These are phyloP conservation scores for Yarrowia galli DNA, from an alignment of 1,139 yeast genomes.

Conservation along the genomic window DNA sequence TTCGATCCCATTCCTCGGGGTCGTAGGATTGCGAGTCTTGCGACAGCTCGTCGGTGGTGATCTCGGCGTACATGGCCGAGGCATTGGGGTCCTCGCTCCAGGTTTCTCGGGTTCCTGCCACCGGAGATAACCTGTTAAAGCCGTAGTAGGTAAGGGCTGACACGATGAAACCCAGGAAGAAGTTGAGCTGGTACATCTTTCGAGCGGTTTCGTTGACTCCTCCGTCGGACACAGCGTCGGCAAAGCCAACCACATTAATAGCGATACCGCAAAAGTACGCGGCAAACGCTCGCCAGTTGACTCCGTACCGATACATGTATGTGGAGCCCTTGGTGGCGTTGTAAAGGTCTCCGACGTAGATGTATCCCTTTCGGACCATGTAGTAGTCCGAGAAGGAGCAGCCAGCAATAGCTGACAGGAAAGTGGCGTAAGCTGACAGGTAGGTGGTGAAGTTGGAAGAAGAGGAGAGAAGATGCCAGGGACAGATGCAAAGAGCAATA, in stretches of 20 bases:
- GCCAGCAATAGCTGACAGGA: constrained; percentile 87
- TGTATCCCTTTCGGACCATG: constrained; percentile 70
- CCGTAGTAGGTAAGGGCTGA: constrained; percentile 2
- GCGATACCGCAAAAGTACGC: constrained; percentile 57
- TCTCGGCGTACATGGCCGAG: constrained; percentile 19
- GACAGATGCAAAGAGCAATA: constrained; percentile 79
- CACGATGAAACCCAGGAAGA: constrained; percentile 17
- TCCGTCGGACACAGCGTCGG: constrained; percentile 64
- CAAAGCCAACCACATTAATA: constrained; percentile 88
- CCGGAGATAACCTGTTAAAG: constrained; percentile 20
- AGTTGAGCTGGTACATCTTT: constrained; percentile 38
- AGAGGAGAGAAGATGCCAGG: constrained; percentile 83
- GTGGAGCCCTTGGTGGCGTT: constrained; percentile 56
- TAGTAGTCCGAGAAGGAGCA: constrained; percentile 80
- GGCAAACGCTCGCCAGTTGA: constrained; percentile 71
- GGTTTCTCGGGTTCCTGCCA: neutral
- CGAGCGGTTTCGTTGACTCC: constrained; percentile 32
- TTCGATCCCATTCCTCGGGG: constrained; percentile 5
- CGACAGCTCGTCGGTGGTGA: constrained; percentile 22
- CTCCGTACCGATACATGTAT: constrained; percentile 69
- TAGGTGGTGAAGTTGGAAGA: constrained; percentile 83
- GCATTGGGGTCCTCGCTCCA: constrained; percentile 34
- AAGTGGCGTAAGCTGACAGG: constrained; percentile 83
- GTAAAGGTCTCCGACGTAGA: constrained; percentile 70
- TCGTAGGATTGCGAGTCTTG: constrained; percentile 25